Conservation (phyloP, 345 rosid genomes). For the Raphanus sativus region DNA sequence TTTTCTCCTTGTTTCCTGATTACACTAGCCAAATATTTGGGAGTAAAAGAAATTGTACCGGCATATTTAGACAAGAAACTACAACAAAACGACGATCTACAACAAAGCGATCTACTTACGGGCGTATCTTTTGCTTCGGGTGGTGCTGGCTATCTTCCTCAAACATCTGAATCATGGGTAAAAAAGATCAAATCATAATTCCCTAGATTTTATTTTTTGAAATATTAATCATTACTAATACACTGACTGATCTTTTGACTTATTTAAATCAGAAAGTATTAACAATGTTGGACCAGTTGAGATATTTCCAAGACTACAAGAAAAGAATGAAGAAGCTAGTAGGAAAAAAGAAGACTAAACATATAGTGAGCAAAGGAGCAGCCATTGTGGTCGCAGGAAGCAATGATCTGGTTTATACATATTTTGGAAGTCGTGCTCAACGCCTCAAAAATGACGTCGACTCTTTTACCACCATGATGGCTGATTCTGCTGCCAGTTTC, state of each 20-base stretch:
- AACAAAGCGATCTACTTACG: slow-evolving; percentile 49
- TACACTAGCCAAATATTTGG: slow-evolving; percentile 51
- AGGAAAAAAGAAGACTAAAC: slow-evolving; percentile 32
- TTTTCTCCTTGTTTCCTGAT: background rate
- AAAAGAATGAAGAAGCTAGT: slow-evolving; percentile 27
- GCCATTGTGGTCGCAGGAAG: slow-evolving; percentile 18
- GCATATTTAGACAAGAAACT: slow-evolving; percentile 56
- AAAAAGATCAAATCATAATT: slow-evolving; percentile 4
- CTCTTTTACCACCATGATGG: slow-evolving; percentile 8
- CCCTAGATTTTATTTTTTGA: background rate
- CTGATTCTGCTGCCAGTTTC: slow-evolving; percentile 18
- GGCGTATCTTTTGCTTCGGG: slow-evolving; percentile 75
- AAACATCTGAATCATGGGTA: slow-evolving; percentile 50
- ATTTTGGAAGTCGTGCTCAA: slow-evolving; percentile 5
- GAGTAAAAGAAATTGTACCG: slow-evolving; percentile 54
- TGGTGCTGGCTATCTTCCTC: slow-evolving; percentile 61
- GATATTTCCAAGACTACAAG: slow-evolving; percentile 41
- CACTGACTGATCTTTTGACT: background rate
- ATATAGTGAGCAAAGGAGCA: slow-evolving; percentile 27
- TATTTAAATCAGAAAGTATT: slow-evolving; percentile 30
- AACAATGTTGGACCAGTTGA: slow-evolving; percentile 43
- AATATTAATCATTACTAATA: background rate
- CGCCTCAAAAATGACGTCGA: background rate
- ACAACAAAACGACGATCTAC: slow-evolving; percentile 23
- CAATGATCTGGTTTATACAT: slow-evolving; percentile 11